Evolutionary conservation across 108 stramenopile genomes (phyloP), one percentile per base, ranked within the genome.

Genomic region (Seminavis robusta): DNA sequence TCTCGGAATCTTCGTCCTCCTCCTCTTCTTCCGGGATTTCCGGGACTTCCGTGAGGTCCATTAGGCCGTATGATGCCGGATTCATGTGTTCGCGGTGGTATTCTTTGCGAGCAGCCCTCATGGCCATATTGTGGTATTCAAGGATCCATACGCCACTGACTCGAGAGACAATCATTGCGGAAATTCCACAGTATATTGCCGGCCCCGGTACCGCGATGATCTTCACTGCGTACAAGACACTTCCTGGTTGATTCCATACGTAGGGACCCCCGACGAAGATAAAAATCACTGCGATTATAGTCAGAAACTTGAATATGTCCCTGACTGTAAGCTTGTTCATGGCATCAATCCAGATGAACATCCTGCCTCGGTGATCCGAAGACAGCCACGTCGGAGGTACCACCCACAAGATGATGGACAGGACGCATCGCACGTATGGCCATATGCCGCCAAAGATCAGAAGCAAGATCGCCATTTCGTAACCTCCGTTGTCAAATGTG

Each of bases 321-420:
- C 71, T 67, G 30, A 76, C 33, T 56, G 65, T 71, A 1, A 76
- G 65, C 47, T 81, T 80, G 15, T 77, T 81, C 13, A 89, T 56
- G n/a, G 74, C 68, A 59, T 89, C 87, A 30, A 85, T 68, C 88
- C 88, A 90, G 33, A 69, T 64, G 3, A 90, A 43, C 1, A 76
- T 63, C 40, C 63, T 65, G 1, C 82, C 82, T 26, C 82, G 69
- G 11, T 64, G 64, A 21, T 67, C 40, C 1, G 70, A 79, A 8
- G 79, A 54, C n/a, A 84, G 21, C 24, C 52, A 36, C 4, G 17
- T 62, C 1, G 84, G 60, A 36, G 83, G 79, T 13, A 64, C 39
- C 31, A 90, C 67, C 88, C 88, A 90, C 28, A 84, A 25, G 21
- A 63, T 41, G 1, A 90, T 48, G 39, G 68, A 72, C 5, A 69